These are phyloP conservation scores for Hortaea sp. DNA, from an alignment of 2,329 filamentous ascomycete genomes.

Conservation along the genomic window DNA sequence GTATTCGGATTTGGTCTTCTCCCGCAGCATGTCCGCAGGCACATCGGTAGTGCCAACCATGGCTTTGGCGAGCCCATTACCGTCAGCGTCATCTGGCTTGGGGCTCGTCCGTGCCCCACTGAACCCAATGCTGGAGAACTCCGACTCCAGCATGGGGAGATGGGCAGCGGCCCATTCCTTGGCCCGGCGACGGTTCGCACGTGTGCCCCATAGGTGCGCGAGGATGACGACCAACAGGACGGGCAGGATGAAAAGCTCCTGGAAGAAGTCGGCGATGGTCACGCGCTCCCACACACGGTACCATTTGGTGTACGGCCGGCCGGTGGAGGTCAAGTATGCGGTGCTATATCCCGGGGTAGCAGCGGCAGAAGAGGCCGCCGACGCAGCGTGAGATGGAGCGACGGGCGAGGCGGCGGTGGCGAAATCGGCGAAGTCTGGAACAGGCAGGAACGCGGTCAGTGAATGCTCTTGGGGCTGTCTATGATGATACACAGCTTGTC, in stretches of 20 bases:
- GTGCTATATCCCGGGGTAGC: constrained; percentile 26
- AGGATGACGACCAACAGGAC: constrained; percentile 64
- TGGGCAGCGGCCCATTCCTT: constrained; percentile 71
- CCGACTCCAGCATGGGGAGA: constrained; percentile 58
- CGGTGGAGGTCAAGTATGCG: constrained; percentile 32
- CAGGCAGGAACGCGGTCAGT: constrained; percentile 1
- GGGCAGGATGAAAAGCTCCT: constrained; percentile 72
- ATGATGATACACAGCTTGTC: no score
- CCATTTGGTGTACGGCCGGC: constrained; percentile 77
- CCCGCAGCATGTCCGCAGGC: constrained; percentile 59
- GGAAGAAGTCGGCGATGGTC: constrained; percentile 70
- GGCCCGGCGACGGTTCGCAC: constrained; percentile 69
- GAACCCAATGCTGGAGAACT: constrained; percentile 85
- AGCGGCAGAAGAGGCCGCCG: constrained; percentile 37
- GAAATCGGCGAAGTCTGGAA: constrained; percentile 85
- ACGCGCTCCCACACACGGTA: constrained; percentile 94
- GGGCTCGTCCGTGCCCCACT: constrained; percentile 39
- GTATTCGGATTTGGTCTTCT: constrained; percentile 82
- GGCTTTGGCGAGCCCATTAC: constrained; percentile 25
- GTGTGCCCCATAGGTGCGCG: constrained; percentile 72
- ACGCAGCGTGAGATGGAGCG: constrained; percentile 40
- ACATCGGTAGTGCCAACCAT: constrained; percentile 30
- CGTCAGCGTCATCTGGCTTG: constrained; percentile 22
- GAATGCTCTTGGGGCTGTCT: background rate
- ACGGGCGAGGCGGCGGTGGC: constrained; percentile 64